Conservation (phyloP, 441 rosid genomes). For the Cnidoscolus chayamansa region DNA sequence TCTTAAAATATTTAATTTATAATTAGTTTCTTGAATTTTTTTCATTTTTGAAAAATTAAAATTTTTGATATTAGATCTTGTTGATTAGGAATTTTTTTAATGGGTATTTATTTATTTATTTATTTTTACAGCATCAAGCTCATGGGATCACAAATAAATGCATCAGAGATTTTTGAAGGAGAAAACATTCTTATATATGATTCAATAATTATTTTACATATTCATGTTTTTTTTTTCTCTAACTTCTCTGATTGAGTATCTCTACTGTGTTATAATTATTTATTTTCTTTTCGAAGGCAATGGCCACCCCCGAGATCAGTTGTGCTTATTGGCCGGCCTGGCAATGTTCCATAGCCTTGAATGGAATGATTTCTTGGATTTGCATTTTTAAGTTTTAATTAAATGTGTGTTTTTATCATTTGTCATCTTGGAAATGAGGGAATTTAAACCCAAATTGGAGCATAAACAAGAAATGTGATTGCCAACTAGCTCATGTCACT, state of each 20-base stretch:
- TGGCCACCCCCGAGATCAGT: too few species aligned
- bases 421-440: too few species aligned
- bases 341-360: neutral
- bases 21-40: neutral
- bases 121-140: constrained; percentile 30
- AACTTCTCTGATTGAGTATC: neutral
- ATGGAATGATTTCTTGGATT: neutral
- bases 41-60: neutral
- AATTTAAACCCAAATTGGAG: too few species aligned
- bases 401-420: neutral
- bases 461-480: too few species aligned
- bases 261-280: neutral
- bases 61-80: neutral
- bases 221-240: neutral
- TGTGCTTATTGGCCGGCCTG: neutral
- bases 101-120: neutral
- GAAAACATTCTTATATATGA: neutral
- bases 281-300: too few species aligned
- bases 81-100: neutral
- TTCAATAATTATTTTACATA: neutral
- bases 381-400: neutral
- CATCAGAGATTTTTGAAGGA: neutral
- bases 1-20: neutral
- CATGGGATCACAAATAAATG: constrained; percentile 23
- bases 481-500: too few species aligned